phyloP scores from a whole-genome alignment of 129 eudicot genomes.

The Flaveria linearis region DNA sequence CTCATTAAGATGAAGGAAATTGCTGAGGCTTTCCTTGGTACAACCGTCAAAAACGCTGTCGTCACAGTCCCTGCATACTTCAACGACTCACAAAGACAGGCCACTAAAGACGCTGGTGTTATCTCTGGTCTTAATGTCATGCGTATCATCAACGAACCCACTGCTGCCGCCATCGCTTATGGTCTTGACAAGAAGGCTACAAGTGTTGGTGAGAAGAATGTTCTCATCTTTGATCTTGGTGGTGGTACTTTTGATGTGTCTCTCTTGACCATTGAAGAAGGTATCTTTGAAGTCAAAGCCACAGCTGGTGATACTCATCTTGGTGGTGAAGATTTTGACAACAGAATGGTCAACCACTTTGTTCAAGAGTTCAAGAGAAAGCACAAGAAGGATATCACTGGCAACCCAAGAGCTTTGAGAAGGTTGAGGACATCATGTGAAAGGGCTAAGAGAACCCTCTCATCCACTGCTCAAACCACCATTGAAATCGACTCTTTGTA shows the following conservation, averaged over 20 bases:
- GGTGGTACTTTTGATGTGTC: slow-evolving; percentile 65
- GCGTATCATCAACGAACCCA: slow-evolving; percentile 61
- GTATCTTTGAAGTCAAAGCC: slow-evolving; percentile 60
- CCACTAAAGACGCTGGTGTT: slow-evolving; percentile 58
- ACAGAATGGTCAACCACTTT: slow-evolving; percentile 64
- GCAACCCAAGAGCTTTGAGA: slow-evolving; percentile 54
- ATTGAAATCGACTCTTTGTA: slow-evolving; percentile 52
- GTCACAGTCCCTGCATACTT: slow-evolving; percentile 64
- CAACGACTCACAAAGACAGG: slow-evolving; percentile 59
- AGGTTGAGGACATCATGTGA: slow-evolving; percentile 58
- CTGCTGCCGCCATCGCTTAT: slow-evolving; percentile 65
- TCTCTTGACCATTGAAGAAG: slow-evolving; percentile 56
- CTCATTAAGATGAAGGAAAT: slow-evolving; percentile 58
- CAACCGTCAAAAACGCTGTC: slow-evolving; percentile 51
- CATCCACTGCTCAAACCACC: slow-evolving; percentile 62
- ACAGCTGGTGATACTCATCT: slow-evolving; percentile 65
- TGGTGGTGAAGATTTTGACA: slow-evolving; percentile 66
- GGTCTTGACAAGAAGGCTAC: slow-evolving; percentile 61
- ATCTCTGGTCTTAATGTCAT: slow-evolving; percentile 61
- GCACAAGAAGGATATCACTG: slow-evolving; percentile 57
- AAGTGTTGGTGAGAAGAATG: slow-evolving; percentile 58
- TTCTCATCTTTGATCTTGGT: slow-evolving; percentile 58
- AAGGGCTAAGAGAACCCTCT: slow-evolving; percentile 56
- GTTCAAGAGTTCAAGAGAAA: slow-evolving; percentile 65
- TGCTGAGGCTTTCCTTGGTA: slow-evolving; percentile 51